A percentile compares a stretch with the other conserved stretches of the same genome.
These are phyloP conservation scores for Peribolospora baueri DNA, from an alignment of 768 basidiomycete species.

Conservation along the genomic window DNA sequence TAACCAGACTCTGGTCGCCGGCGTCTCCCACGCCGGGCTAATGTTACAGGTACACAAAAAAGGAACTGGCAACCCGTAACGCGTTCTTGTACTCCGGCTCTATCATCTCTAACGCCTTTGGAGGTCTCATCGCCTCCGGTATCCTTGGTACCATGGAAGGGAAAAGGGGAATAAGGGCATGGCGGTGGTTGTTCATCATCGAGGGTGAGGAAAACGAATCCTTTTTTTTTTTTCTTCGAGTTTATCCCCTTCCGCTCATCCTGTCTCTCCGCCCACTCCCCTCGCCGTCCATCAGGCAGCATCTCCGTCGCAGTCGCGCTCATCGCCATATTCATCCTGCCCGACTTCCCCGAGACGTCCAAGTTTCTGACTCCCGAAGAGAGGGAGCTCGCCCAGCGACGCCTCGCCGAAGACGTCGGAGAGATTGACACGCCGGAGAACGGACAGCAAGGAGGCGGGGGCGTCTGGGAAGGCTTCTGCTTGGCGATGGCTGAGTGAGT, in stretches of 20 bases:
- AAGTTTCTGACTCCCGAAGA: constrained; percentile 1
- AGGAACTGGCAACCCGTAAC: neutral
- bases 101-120: neutral
- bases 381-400: neutral
- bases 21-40: neutral
- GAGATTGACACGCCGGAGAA: too few species aligned
- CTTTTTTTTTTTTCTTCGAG: too few species aligned
- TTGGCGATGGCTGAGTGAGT: too few species aligned
- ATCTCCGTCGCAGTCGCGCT: constrained; percentile 10
- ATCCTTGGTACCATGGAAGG: neutral
- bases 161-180: neutral
- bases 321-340: constrained; percentile 11
- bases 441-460: too few species aligned
- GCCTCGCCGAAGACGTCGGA: too few species aligned
- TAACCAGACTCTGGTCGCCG: neutral
- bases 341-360: constrained; percentile 6
- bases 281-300: neutral
- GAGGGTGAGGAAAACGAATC: neutral
- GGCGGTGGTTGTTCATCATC: neutral
- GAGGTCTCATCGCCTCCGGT: neutral
- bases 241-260: too few species aligned
- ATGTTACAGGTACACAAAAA: neutral
- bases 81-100: neutral
- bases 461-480: too few species aligned
- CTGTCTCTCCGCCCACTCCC: neutral